Evolutionary conservation across 2,329 filamentous ascomycete genomes (phyloP).

Genomic region (Alternaria burnsii): DNA sequence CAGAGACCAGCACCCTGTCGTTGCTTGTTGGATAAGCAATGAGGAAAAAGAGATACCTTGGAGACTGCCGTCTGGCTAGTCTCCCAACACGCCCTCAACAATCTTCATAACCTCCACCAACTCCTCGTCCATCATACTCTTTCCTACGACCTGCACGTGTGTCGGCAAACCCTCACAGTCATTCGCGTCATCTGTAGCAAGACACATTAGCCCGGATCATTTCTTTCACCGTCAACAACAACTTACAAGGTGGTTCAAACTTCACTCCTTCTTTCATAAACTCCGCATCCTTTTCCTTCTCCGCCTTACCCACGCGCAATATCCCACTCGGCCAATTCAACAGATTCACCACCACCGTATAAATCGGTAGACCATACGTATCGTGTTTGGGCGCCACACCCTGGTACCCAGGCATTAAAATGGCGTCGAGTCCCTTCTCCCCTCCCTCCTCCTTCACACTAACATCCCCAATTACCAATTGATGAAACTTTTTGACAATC

Average conservation of each 20-base stretch:
- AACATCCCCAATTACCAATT: slow-evolving; percentile 39
- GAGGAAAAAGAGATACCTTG: background rate
- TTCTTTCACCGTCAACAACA: slow-evolving; percentile 4
- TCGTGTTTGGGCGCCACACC: slow-evolving; percentile 63
- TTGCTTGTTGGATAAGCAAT: background rate
- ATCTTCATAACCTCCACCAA: slow-evolving; percentile 48
- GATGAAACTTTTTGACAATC: slow-evolving; percentile 54
- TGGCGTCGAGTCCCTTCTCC: slow-evolving; percentile 58
- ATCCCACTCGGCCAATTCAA: slow-evolving; percentile 63
- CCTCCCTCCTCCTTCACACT: slow-evolving; percentile 11
- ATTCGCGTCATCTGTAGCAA: slow-evolving; percentile 46
- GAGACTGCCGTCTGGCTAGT: background rate
- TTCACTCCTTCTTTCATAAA: slow-evolving; percentile 39
- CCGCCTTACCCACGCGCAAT: slow-evolving; percentile 56
- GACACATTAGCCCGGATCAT: background rate
- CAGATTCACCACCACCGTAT: slow-evolving; percentile 62
- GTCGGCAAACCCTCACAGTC: slow-evolving; percentile 57
- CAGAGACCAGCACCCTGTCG: background rate
- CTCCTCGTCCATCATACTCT: slow-evolving; percentile 60
- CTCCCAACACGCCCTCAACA: slow-evolving; percentile 33
- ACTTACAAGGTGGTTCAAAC: slow-evolving; percentile 51
- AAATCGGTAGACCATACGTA: slow-evolving; percentile 57
- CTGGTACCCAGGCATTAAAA: slow-evolving; percentile 61
- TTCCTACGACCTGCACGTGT: slow-evolving; percentile 58
- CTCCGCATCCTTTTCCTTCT: slow-evolving; percentile 52